Evolutionary conservation across 495 filamentous ascomycete species (phyloP).

Genomic region (Hypoxylon lenormandii): DNA sequence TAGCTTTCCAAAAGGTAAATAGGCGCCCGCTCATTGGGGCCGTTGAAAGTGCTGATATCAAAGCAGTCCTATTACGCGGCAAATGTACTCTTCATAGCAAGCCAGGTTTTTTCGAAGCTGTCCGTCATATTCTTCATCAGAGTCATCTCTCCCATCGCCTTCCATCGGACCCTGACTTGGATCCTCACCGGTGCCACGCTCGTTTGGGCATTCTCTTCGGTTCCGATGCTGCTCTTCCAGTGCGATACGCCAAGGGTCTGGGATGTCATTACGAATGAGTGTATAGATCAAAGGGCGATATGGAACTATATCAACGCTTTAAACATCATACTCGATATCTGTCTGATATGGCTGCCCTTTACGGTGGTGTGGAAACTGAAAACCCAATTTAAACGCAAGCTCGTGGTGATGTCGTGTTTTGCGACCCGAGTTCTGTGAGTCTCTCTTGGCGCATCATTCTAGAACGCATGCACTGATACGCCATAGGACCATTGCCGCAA

Average conservation of each 20-base stretch:
- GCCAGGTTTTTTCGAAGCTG: slow-evolving; percentile 52
- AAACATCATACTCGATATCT: slow-evolving; percentile 54
- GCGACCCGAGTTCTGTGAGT: slow-evolving; percentile 54
- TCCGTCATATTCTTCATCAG: slow-evolving; percentile 52
- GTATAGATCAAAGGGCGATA: slow-evolving; percentile 50
- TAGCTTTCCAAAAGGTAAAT: slow-evolving; percentile 17
- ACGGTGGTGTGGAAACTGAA: slow-evolving; percentile 53
- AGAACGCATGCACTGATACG: background rate
- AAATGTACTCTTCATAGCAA: slow-evolving; percentile 49
- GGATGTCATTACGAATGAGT: slow-evolving; percentile 51
- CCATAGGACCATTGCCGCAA: slow-evolving; percentile 52
- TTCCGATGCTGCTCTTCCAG: slow-evolving; percentile 54
- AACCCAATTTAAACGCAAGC: slow-evolving; percentile 47
- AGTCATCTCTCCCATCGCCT: slow-evolving; percentile 46
- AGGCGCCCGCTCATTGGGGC: background rate
- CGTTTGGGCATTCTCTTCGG: slow-evolving; percentile 47
- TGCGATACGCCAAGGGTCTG: slow-evolving; percentile 54
- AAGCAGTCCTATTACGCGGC: slow-evolving; percentile 53
- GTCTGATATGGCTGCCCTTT: slow-evolving; percentile 51
- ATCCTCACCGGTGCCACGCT: slow-evolving; percentile 44
- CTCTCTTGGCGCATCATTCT: background rate
- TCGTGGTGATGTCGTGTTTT: slow-evolving; percentile 51
- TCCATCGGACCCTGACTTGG: slow-evolving; percentile 7
- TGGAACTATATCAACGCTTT: slow-evolving; percentile 46
- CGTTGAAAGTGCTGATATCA: slow-evolving; percentile 2